phyloP scores from a whole-genome alignment of 345 rosid genomes.

The Trapa incisa region DNA sequence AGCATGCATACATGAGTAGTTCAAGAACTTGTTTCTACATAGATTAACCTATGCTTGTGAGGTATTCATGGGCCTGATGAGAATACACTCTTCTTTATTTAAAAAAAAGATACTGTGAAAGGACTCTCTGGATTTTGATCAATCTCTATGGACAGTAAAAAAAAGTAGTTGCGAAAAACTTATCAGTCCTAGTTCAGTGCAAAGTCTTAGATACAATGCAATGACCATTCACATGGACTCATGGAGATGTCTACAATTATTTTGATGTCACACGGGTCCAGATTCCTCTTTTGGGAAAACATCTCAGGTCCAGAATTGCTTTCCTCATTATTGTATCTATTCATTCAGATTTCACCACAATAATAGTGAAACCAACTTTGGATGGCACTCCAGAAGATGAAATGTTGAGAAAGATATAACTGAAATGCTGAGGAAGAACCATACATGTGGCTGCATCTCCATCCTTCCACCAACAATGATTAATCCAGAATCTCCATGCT shows the following conservation, averaged over 20 bases:
- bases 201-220: background rate
- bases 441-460: constrained; percentile 89
- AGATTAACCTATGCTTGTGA: too few species aligned
- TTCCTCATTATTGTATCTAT: background rate
- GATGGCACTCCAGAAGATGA: background rate
- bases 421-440: constrained; percentile 7
- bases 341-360: background rate
- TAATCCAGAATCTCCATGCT: constrained; percentile 78
- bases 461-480: constrained; percentile 91
- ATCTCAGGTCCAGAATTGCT: background rate
- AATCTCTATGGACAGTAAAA: background rate
- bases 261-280: too few species aligned
- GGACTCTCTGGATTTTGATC: background rate
- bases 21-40: too few species aligned
- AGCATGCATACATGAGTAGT: too few species aligned
- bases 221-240: background rate
- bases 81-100: too few species aligned
- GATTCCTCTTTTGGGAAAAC: background rate
- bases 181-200: background rate
- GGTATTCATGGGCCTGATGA: too few species aligned
- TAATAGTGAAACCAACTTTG: background rate
- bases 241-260: background rate
- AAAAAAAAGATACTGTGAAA: too few species aligned
- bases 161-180: background rate
- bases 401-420: background rate